Percentiles rank a stretch among this genome's conserved stretches.
phyloP scores from a whole-genome alignment of 371 early-diverging fungal species.

The Lichtheimia hyalospora region DNA sequence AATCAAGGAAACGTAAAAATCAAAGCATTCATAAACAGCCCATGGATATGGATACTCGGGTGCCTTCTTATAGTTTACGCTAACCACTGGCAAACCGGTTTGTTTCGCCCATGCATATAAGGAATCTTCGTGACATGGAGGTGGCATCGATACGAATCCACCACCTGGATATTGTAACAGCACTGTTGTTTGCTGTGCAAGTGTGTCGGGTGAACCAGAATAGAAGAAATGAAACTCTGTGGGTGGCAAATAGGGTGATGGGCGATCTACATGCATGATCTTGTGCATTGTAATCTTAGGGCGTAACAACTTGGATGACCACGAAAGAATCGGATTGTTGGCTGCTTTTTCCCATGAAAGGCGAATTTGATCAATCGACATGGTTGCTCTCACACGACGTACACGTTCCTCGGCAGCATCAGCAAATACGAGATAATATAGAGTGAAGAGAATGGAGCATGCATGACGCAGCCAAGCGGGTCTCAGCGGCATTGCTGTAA shows the following conservation, averaged over 20 bases:
- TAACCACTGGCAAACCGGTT: conserved; percentile 68
- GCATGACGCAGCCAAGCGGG: conserved; percentile 78
- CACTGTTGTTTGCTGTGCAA: conserved; percentile 53
- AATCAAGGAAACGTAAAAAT: conserved; percentile 72
- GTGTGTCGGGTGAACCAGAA: conserved; percentile 41
- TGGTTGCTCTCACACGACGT: conserved; percentile 71
- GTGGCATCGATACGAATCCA: conserved; percentile 83
- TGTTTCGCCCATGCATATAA: conserved; percentile 68
- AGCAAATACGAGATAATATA: conserved; percentile 85
- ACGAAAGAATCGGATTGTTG: conserved; percentile 65
- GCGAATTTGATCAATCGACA: conserved; percentile 88
- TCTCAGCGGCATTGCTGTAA: conserved; percentile 84
- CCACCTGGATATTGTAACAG: conserved; percentile 87
- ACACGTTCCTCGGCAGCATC: conserved; percentile 87
- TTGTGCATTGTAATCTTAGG: conserved; percentile 58
- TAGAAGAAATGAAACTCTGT: conserved; percentile 56
- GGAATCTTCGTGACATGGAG: conserved; percentile 75
- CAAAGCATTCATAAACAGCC: conserved; percentile 92
- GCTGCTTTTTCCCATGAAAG: conserved; percentile 86
- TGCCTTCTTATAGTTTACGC: conserved; percentile 93
- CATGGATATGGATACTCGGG: conserved; percentile 95
- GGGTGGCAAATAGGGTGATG: conserved; percentile 28
- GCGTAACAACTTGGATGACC: conserved; percentile 49
- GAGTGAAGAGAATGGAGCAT: conserved; percentile 73
- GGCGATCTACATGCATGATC: conserved; percentile 55